Evolutionary conservation across 176 grass and related monocot genomes (phyloP), one percentile per base, ranked within the genome.

Genomic region (Metroxylon sagu): DNA sequence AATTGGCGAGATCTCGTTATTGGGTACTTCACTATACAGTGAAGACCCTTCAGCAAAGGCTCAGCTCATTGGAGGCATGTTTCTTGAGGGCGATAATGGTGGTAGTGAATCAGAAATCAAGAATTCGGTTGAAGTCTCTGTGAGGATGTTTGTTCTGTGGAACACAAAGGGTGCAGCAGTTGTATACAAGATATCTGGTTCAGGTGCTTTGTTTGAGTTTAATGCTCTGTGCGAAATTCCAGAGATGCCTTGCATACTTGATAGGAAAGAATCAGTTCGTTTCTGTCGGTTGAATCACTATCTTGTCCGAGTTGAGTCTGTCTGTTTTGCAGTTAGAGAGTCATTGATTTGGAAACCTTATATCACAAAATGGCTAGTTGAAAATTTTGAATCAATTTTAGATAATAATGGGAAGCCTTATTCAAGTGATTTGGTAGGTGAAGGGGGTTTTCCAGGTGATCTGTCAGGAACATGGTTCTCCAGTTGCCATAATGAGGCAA

Each of bases 271-370:
- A 28, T 70, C 52, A 14, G 18, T 85, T 82, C 77, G 61, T 30
- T 90, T 82, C 71, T 87, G 86, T 70, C 83, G 77, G 63, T 75
- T 72, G 5, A 73, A 62, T 7, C 49, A 64, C 57, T 21, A 26
- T 31, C 77, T 90, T 66, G 58, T 90, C 69, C 79, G 80, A 53
- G 59, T 75, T 52, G 75, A 90, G 64, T 90, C 83, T 49, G 6
- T 29, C 14, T 60, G 72, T 3, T 61, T 79, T 80, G 74, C 26
- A 52, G 55, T 87, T 67, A 74, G 74, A 1, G 80, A 81, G 18
- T 84, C 90, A 19, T 79, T 82, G 48, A 64, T 90, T 25, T 96
- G 91, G 91, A 78, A 82, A 72, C 86, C 91, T 49, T 26, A 77
- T 18, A 59, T 96, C 29, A 81, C 83, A 25, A 75, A 71, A 68